phyloP scores from a whole-genome alignment of 163 green algal species.

The Volvox carteri region DNA sequence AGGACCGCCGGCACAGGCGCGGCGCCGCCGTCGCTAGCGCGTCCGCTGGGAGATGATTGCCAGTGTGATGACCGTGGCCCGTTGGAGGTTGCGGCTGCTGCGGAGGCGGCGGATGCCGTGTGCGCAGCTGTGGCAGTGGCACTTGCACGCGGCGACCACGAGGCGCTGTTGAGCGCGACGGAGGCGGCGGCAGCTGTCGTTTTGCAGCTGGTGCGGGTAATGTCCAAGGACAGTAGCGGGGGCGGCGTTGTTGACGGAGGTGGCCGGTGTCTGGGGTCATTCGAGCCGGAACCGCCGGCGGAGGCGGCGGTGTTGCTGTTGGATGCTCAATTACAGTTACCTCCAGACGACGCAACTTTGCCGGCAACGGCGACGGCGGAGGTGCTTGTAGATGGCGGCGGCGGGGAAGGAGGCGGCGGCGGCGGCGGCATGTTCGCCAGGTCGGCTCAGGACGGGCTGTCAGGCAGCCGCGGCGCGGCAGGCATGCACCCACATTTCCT shows the following conservation, averaged over 20 bases:
- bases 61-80: too few relatives aligned
- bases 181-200: slow-evolving; percentile 39
- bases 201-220: slow-evolving; percentile 15
- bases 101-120: slow-evolving; percentile 8
- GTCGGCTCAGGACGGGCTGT: not conserved
- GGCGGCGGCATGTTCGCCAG: not conserved
- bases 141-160: slow-evolving; percentile 21
- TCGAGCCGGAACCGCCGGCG: not conserved
- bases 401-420: not conserved
- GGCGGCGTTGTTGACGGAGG: not conserved
- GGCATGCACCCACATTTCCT: too few relatives aligned
- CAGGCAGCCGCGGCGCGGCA: too few relatives aligned
- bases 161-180: not conserved
- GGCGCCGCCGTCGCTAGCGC: too few relatives aligned
- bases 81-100: slow-evolving; percentile 2
- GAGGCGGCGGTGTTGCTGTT: not conserved
- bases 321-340: too few relatives aligned
- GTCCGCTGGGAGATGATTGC: too few relatives aligned
- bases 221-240: slow-evolving; percentile 5
- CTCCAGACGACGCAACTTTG: too few relatives aligned
- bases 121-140: not conserved
- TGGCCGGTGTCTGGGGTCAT: not conserved
- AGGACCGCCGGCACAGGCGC: too few relatives aligned
- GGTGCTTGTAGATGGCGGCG: not conserved
- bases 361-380: not conserved